A percentile compares a stretch with the other conserved stretches of the same genome.
Evolutionary conservation across 2,329 filamentous ascomycete species (phyloP).

Genomic region (Macrophomina tecta): DNA sequence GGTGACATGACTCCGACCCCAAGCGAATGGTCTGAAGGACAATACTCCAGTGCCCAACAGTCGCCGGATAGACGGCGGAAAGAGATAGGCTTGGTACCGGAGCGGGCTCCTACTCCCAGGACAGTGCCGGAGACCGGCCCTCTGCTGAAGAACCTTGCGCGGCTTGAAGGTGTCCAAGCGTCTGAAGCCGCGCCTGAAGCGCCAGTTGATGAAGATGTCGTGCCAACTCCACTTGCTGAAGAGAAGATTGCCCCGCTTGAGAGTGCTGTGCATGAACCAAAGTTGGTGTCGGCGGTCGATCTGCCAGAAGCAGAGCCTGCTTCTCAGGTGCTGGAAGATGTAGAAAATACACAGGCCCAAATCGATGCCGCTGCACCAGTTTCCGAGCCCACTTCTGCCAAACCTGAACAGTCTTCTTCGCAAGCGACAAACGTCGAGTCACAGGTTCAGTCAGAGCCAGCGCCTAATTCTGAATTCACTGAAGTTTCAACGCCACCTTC

Average conservation of each 20-base stretch:
- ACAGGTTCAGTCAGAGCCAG: not conserved
- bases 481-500: constrained; percentile 49
- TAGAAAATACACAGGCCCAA: constrained; percentile 20
- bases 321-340: not conserved
- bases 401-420: not conserved
- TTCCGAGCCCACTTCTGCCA: constrained; percentile 1
- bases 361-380: constrained; percentile 15
- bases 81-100: constrained; percentile 1
- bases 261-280: not conserved
- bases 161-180: not conserved
- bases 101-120: not conserved
- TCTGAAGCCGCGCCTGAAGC: not conserved
- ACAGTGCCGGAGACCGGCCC: not conserved
- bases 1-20: constrained; percentile 23
- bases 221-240: constrained; percentile 5
- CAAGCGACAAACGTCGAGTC: not conserved
- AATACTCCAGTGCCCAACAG: constrained; percentile 13
- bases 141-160: not conserved
- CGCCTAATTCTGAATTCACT: not conserved
- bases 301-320: not conserved
- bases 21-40: constrained; percentile 20
- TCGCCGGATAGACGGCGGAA: constrained; percentile 11
- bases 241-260: not conserved
- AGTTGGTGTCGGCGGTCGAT: not conserved
- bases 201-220: constrained; percentile 2